A percentile compares a stretch with the other conserved stretches of the same genome.
Evolutionary conservation across 495 filamentous ascomycete species (phyloP).

Genomic region (Durotheca rogersii): DNA sequence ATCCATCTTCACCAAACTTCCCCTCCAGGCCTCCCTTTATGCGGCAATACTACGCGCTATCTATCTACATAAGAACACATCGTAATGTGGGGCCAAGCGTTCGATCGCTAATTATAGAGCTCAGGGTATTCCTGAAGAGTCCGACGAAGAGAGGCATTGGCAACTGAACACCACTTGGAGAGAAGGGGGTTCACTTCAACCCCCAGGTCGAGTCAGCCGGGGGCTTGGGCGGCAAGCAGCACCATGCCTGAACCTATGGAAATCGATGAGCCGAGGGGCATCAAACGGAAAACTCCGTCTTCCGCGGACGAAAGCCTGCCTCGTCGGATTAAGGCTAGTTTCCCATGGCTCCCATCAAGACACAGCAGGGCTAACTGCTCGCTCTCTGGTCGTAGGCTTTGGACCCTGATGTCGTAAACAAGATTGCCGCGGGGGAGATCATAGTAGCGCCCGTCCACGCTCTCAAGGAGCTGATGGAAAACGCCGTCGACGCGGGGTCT

Average conservation of each 20-base stretch:
- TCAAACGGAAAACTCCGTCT: conserved; percentile 59
- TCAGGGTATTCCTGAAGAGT: not conserved
- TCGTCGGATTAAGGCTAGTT: conserved; percentile 63
- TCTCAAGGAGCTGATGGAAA: conserved; percentile 96
- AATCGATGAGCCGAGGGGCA: conserved; percentile 53
- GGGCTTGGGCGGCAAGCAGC: conserved; percentile 5
- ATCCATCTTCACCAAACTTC: too few relatives aligned
- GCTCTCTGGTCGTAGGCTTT: conserved; percentile 60
- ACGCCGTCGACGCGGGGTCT: conserved; percentile 93
- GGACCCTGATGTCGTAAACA: conserved; percentile 95
- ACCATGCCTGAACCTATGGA: conserved; percentile 53
- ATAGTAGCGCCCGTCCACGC: conserved; percentile 97
- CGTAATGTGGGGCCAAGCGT: too few relatives aligned
- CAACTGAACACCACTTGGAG: too few relatives aligned
- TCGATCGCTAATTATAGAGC: too few relatives aligned
- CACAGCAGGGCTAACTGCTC: conserved; percentile 14
- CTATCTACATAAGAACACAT: too few relatives aligned
- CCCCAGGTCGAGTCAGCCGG: not conserved
- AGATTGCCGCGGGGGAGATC: conserved; percentile 99
- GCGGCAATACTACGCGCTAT: too few relatives aligned
- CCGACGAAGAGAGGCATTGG: too few relatives aligned
- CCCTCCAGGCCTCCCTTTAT: too few relatives aligned
- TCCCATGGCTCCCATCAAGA: conserved; percentile 6
- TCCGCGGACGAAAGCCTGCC: conserved; percentile 52
- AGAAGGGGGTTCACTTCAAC: too few relatives aligned